phyloP scores from a whole-genome alignment of 2,329 filamentous ascomycete species.

The Alternaria panax region DNA sequence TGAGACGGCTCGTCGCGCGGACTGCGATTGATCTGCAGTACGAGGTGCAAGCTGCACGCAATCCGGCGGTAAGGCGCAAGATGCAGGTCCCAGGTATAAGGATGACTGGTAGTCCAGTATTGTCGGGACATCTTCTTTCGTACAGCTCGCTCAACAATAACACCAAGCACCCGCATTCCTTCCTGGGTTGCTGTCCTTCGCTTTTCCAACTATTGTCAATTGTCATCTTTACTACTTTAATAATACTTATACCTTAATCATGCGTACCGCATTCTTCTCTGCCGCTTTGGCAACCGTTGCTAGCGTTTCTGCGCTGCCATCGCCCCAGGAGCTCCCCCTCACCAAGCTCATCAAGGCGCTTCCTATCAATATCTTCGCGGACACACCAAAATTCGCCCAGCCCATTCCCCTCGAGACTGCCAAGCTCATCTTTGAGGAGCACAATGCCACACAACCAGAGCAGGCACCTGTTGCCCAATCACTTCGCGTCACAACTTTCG shows the following conservation, averaged over 20 bases:
- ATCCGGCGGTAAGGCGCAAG: not conserved
- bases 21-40: conserved; percentile 13
- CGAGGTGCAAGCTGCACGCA: conserved; percentile 1
- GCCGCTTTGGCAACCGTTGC: conserved; percentile 23
- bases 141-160: conserved; percentile 10
- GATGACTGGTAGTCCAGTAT: conserved; percentile 10
- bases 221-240: not conserved
- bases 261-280: conserved; percentile 25
- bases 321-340: conserved; percentile 13
- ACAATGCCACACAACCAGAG: not conserved
- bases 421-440: conserved; percentile 7
- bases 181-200: conserved; percentile 15
- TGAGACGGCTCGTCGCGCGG: conserved; percentile 12
- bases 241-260: conserved; percentile 25
- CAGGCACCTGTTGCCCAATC: not conserved
- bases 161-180: conserved; percentile 8
- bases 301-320: conserved; percentile 20
- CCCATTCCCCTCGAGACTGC: conserved; percentile 20
- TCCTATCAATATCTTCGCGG: conserved; percentile 14
- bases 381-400: conserved; percentile 11
- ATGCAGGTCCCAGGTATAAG: conserved; percentile 22
- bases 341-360: conserved; percentile 14
- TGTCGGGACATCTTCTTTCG: not conserved
- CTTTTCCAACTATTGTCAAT: conserved; percentile 12
- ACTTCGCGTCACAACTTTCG: not conserved